Percentiles rank a stretch among this genome's conserved stretches.
Evolutionary conservation across 768 basidiomycete genomes (phyloP).

Genomic region (Tylopilus cervinicoccineus): DNA sequence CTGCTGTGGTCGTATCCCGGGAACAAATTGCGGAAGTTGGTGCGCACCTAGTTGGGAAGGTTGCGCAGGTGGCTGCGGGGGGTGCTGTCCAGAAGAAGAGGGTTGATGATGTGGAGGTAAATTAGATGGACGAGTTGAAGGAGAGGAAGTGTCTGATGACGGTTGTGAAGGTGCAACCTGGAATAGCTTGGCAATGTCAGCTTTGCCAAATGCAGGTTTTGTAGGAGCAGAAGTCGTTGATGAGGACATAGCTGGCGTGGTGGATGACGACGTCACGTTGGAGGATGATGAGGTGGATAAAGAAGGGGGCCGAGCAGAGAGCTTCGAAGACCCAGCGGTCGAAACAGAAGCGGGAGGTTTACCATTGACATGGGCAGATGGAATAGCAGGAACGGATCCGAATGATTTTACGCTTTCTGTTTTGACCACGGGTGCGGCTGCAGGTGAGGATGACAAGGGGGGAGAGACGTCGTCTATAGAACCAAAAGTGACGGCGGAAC

Average conservation of each 20-base stretch:
- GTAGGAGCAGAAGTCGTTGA: constrained; percentile 33
- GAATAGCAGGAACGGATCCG: constrained; percentile 65
- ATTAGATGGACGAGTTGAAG: constrained; percentile 49
- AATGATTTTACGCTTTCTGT: constrained; percentile 77
- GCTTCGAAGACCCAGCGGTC: constrained; percentile 35
- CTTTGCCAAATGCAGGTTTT: constrained; percentile 31
- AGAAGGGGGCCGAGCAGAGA: constrained; percentile 25
- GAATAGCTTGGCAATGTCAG: constrained; percentile 42
- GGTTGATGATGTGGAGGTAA: constrained; percentile 46
- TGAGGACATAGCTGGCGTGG: constrained; percentile 30
- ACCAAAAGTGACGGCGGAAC: constrained; percentile 79
- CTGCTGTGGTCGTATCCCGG: constrained; percentile 43
- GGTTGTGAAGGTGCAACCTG: constrained; percentile 44
- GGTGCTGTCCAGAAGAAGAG: constrained; percentile 35
- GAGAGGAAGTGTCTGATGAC: constrained; percentile 53
- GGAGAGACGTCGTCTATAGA: constrained; percentile 80
- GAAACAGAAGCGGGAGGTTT: constrained; percentile 49
- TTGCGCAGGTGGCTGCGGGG: constrained; percentile 35
- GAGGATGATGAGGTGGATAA: constrained; percentile 24
- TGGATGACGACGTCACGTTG: constrained; percentile 28
- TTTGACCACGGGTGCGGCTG: constrained; percentile 59
- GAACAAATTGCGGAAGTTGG: constrained; percentile 46
- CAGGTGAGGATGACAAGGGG: constrained; percentile 80
- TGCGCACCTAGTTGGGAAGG: constrained; percentile 43
- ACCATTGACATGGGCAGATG: constrained; percentile 53